Percentiles rank a stretch among this genome's conserved stretches.
Evolutionary conservation across 2,329 filamentous ascomycete genomes (phyloP).

Genomic region (Alternaria triticimaculans): DNA sequence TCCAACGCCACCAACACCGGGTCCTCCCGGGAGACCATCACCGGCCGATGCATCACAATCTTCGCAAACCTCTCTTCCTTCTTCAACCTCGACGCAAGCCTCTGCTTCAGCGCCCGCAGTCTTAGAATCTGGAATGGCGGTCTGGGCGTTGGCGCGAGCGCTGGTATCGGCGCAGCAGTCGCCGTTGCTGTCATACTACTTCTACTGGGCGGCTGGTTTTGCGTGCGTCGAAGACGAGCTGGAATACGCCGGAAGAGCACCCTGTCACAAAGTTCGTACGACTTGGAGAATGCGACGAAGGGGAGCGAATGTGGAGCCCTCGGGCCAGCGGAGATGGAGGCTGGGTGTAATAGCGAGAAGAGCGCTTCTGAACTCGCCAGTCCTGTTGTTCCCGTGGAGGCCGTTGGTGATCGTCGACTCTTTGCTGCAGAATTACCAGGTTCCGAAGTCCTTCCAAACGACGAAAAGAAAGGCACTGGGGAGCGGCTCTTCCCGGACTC

Average conservation of each 20-base stretch:
- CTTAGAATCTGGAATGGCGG: neutral
- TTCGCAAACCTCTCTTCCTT: constrained; percentile 1
- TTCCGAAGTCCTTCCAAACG: constrained; percentile 5
- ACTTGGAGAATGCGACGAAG: constrained; percentile 20
- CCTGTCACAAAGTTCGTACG: constrained; percentile 7
- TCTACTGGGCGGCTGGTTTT: constrained; percentile 18
- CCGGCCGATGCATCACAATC: neutral
- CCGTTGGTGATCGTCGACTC: constrained; percentile 1
- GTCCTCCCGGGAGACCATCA: neutral
- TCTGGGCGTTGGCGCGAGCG: constrained; percentile 18
- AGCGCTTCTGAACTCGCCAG: constrained; percentile 17
- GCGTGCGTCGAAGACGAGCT: constrained; percentile 14
- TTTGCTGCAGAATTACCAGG: constrained; percentile 23
- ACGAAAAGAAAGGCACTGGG: neutral
- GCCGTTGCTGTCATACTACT: constrained; percentile 17
- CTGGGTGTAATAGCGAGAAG: constrained; percentile 1
- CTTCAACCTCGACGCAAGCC: constrained; percentile 2
- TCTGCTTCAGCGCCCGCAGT: neutral
- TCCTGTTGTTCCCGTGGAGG: constrained; percentile 12
- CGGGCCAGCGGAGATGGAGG: constrained; percentile 7
- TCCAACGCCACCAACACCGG: neutral
- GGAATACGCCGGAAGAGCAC: constrained; percentile 3
- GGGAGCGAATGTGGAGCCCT: constrained; percentile 1
- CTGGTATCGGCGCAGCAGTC: constrained; percentile 27
- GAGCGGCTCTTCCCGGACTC: constrained; percentile 20